Evolutionary conservation across 1,139 yeast genomes (phyloP).

Genomic region (Magnusiomyces ingens): DNA sequence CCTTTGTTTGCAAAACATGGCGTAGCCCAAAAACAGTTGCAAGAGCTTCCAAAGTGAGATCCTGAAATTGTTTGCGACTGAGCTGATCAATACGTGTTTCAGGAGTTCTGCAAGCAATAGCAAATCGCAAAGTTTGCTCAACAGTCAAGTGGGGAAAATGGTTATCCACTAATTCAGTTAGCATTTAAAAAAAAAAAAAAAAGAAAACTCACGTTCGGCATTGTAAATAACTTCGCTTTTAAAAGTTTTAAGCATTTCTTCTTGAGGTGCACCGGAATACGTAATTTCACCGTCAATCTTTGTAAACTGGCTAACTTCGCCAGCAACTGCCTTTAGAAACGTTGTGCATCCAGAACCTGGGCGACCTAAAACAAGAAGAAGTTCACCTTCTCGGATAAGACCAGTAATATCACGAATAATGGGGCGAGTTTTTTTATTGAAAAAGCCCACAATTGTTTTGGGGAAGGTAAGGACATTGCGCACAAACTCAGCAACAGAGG

Average conservation of each 20-base stretch:
- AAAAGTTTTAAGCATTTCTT: constrained; percentile 42
- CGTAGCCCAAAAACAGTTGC: constrained; percentile 50
- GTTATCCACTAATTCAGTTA: constrained; percentile 33
- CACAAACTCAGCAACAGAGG: constrained; percentile 41
- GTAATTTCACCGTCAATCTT: constrained; percentile 36
- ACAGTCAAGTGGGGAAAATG: constrained; percentile 59
- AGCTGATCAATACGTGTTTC: constrained; percentile 42
- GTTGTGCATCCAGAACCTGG: constrained; percentile 63
- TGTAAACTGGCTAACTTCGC: constrained; percentile 39
- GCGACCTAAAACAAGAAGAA: constrained; percentile 52
- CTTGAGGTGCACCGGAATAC: constrained; percentile 45
- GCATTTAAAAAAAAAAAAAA: not conserved
- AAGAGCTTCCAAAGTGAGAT: constrained; percentile 42
- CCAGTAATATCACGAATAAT: constrained; percentile 15
- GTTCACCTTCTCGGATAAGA: constrained; percentile 41
- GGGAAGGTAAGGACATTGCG: constrained; percentile 34
- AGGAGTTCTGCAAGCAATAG: constrained; percentile 55
- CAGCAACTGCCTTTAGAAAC: constrained; percentile 48
- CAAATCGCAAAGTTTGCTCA: constrained; percentile 52
- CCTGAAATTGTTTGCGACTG: constrained; percentile 41
- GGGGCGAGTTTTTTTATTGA: constrained; percentile 14
- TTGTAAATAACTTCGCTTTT: constrained; percentile 49
- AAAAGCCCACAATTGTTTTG: constrained; percentile 13
- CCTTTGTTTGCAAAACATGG: constrained; percentile 46
- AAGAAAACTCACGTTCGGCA: constrained; percentile 38